Evolutionary conservation across 768 basidiomycete genomes (phyloP).

Genomic region (Tulasnella sp.): DNA sequence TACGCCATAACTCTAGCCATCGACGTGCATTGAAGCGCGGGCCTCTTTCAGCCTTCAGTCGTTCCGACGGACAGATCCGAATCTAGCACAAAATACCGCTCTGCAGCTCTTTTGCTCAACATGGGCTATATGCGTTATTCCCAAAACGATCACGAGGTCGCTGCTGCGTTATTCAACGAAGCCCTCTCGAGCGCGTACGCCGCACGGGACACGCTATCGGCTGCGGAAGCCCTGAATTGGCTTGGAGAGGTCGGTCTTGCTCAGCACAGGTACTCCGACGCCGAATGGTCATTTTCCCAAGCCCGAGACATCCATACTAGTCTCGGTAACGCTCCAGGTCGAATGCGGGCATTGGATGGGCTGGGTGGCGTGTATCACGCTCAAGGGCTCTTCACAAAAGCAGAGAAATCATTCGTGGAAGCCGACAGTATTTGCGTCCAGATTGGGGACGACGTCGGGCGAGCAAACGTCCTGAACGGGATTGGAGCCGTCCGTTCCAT

Average conservation of each 20-base stretch:
- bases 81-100: neutral
- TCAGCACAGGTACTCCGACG: neutral
- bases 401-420: neutral
- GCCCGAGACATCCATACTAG: neutral
- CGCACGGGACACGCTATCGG: neutral
- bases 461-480: neutral
- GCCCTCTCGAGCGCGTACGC: neutral
- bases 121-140: constrained; percentile 2
- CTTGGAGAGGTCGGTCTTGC: neutral
- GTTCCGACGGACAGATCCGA: neutral
- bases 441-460: neutral
- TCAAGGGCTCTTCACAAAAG: neutral
- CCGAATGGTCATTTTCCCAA: neutral
- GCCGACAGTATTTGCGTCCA: neutral
- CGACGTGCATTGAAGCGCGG: neutral
- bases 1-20: neutral
- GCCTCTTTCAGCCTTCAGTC: neutral
- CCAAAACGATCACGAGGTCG: neutral
- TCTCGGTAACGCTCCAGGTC: neutral
- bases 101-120: neutral
- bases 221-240: neutral
- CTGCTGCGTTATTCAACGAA: neutral
- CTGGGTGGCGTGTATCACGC: neutral
- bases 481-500: neutral
- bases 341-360: neutral